Evolutionary conservation across 257 asterid genomes (phyloP), one percentile per base, ranked within the genome.

Genomic region (Petunia secreta): DNA sequence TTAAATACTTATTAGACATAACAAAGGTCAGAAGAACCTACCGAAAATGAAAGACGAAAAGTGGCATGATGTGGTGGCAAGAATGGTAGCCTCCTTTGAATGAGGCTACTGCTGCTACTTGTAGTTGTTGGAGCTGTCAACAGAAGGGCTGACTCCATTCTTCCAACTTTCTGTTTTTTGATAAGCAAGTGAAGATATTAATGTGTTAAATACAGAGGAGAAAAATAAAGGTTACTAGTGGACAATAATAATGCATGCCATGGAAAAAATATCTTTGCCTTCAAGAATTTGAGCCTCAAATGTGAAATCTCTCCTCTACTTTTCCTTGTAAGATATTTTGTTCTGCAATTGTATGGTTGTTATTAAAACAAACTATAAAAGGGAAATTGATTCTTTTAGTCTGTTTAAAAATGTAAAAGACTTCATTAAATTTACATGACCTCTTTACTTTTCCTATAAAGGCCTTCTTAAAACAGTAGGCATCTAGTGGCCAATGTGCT

Each of bases 71-170:
- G 14, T 54, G 75, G 83, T 52, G 66, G 75, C 38, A 38, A 75
- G 37, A 76, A 53, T 16, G 36, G 48, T 63, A 53, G 6, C 16
- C 83, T 71, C 34, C 57, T 74, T 50, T 50, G 78, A 57, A 48
- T 41, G 83, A 73, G 55, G 75, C 55, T 63, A 83, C 38, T n/a
- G 68, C 53, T 40, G 85, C 63, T 76, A 84, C 83, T 77, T 38
- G 68, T 41, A 78, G 84, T 64, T 44, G 88, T 79, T 67, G 89
- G 88, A 74, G 88, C 80, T 43, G 89, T 83, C 73, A 63, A 87
- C 74, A 85, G 79, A 16, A 82, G 81, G 79, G 84, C 79, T 65
- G 90, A 88, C 80, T 83, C 75, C 87, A 85, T 76, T 63, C 4
- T 73, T 71, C 71, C 69, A 37, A 54, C 67, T 34, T 9, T 68